These are phyloP conservation scores for Ettlia oleoabundans DNA, from an alignment of 139 green algal genomes.

Conservation along the genomic window DNA sequence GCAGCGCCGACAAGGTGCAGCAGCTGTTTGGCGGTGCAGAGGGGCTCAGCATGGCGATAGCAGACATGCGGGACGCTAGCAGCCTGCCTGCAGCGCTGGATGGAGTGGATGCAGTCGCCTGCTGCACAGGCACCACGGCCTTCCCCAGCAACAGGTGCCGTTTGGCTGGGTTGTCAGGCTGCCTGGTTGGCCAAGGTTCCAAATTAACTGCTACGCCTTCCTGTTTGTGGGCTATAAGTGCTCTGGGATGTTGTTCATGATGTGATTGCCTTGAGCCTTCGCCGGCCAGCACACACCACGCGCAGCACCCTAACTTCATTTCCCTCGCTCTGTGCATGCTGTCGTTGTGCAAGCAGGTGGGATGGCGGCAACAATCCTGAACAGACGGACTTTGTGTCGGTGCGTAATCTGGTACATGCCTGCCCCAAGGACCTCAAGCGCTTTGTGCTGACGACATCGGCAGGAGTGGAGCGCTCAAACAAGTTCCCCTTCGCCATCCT, in stretches of 20 bases:
- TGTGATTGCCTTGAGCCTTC: not conserved
- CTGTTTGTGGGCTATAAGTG: no score
- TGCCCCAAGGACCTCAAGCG: slow-evolving; percentile 61
- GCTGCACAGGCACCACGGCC: slow-evolving; percentile 86
- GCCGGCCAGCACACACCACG: no score
- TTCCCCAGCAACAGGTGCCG: slow-evolving; percentile 82
- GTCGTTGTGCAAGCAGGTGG: slow-evolving; percentile 73
- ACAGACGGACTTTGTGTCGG: slow-evolving; percentile 76
- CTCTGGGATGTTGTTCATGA: not conserved
- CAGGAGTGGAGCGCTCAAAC: slow-evolving; percentile 82
- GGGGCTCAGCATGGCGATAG: slow-evolving; percentile 39
- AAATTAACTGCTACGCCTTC: no score
- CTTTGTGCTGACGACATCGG: slow-evolving; percentile 88
- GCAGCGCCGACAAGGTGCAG: slow-evolving; percentile 61
- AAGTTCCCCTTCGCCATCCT: slow-evolving; percentile 85
- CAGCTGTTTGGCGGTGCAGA: slow-evolving; percentile 60
- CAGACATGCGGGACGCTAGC: slow-evolving; percentile 45
- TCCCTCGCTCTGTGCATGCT: no score
- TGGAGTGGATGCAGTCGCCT: slow-evolving; percentile 72
- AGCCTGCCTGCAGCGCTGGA: slow-evolving; percentile 42
- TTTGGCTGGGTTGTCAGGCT: not conserved
- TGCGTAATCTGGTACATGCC: slow-evolving; percentile 78
- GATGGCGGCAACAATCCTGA: slow-evolving; percentile 84
- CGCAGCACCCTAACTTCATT: not conserved
- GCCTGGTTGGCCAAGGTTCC: no score